Conservation (phyloP, 2,329 filamentous ascomycete species). For the Rhytidhysteron rufulum region DNA sequence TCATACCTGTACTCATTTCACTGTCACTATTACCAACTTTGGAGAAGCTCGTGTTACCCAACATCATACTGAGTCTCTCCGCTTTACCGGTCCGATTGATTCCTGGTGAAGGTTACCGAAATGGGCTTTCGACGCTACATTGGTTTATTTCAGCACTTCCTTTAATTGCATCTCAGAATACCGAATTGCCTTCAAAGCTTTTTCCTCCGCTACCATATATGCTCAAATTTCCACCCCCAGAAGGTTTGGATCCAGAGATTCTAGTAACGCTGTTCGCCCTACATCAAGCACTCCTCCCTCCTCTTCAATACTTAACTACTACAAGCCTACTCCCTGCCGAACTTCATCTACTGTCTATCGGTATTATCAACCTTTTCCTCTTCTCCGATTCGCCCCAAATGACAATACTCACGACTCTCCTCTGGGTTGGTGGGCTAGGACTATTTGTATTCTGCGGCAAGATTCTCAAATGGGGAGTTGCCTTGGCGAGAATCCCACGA, state of each 20-base stretch:
- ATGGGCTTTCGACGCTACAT: constrained; percentile 65
- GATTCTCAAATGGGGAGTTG: constrained; percentile 78
- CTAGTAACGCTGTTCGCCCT: constrained; percentile 72
- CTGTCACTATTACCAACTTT: constrained; percentile 66
- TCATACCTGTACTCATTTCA: constrained; percentile 72
- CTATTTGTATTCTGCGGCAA: constrained; percentile 69
- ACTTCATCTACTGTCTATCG: constrained; percentile 78
- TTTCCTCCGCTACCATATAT: constrained; percentile 33
- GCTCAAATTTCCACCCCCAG: constrained; percentile 25
- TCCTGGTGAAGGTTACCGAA: constrained; percentile 56
- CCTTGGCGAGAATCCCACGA: constrained; percentile 80
- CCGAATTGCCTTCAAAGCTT: constrained; percentile 30
- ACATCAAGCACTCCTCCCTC: constrained; percentile 70
- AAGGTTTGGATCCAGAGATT: constrained; percentile 52
- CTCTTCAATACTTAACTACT: constrained; percentile 76
- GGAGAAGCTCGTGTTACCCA: constrained; percentile 64
- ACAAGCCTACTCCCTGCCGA: constrained; percentile 86
- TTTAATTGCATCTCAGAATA: constrained; percentile 51
- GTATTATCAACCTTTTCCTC: constrained; percentile 75
- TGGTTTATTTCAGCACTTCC: constrained; percentile 76
- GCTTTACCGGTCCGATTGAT: constrained; percentile 71
- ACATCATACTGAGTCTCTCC: constrained; percentile 75
- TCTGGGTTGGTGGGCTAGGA: constrained; percentile 64
- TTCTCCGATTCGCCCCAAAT: constrained; percentile 63
- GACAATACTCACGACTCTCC: constrained; percentile 39